phyloP scores from a whole-genome alignment of 768 basidiomycete genomes.

The Termitomyces sp. region DNA sequence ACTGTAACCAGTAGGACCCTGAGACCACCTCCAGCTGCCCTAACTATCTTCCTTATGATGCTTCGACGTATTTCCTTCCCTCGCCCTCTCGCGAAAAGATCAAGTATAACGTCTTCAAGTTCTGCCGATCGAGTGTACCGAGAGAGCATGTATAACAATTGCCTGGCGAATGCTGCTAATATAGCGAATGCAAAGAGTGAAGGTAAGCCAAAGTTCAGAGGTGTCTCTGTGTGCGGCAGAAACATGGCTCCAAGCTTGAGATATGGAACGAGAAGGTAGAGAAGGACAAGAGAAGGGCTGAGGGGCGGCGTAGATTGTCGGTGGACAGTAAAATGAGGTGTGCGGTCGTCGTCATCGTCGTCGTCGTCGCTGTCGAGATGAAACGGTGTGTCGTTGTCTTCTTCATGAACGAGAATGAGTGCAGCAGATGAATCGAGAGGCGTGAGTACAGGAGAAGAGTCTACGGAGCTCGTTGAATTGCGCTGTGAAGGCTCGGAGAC shows the following conservation, averaged over 20 bases:
- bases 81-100: constrained; percentile 54
- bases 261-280: constrained; percentile 67
- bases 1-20: constrained; percentile 52
- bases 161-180: constrained; percentile 57
- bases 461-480: constrained; percentile 19
- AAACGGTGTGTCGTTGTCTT: constrained; percentile 39
- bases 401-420: constrained; percentile 61
- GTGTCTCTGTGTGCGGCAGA: constrained; percentile 43
- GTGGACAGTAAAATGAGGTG: constrained; percentile 41
- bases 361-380: constrained; percentile 37
- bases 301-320: constrained; percentile 49
- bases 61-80: constrained; percentile 46
- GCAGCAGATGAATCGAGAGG: constrained; percentile 44
- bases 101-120: constrained; percentile 61
- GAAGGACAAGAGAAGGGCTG: constrained; percentile 52
- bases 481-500: constrained; percentile 7
- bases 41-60: constrained; percentile 41
- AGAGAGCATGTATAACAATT: constrained; percentile 77
- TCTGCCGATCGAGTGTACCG: constrained; percentile 65
- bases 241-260: constrained; percentile 70
- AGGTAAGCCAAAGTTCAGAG: constrained; percentile 48
- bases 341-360: constrained; percentile 33
- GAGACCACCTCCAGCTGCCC: constrained; percentile 39
- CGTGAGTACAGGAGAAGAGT: constrained; percentile 23
- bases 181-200: constrained; percentile 50